Conservation (phyloP, 371 early-diverging fungal species). For the Nematocida displodere region DNA sequence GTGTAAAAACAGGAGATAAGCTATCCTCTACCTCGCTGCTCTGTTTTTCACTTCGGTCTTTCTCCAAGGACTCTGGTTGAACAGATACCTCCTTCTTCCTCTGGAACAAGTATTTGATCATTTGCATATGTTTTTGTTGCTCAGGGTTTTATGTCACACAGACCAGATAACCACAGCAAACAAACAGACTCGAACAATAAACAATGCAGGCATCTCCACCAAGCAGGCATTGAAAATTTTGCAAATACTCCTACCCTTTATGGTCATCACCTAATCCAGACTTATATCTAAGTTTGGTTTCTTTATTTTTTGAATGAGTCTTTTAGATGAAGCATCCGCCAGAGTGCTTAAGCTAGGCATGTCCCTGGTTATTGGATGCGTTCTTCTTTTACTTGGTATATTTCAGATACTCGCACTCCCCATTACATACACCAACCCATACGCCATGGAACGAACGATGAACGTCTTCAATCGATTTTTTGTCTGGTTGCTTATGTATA, state of each 20-base stretch:
- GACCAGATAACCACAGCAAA: no score
- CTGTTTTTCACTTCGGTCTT: no score
- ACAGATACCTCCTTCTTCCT: no score
- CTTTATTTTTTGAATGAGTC: background rate
- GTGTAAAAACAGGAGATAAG: no score
- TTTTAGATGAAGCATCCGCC: background rate
- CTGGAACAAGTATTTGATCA: no score
- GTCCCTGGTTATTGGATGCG: background rate
- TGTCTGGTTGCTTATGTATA: background rate
- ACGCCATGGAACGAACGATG: background rate
- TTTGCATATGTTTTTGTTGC: no score
- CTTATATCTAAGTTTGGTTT: background rate
- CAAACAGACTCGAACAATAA: no score
- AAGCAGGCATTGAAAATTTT: background rate
- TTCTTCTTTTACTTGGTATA: background rate
- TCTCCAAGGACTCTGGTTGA: no score
- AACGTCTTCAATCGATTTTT: background rate
- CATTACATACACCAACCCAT: background rate
- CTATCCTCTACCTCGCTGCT: no score
- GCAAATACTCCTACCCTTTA: background rate
- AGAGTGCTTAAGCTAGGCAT: background rate
- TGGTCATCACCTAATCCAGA: background rate
- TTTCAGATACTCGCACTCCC: constrained; percentile 3
- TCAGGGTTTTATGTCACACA: no score
- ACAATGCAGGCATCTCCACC: background rate